phyloP scores from a whole-genome alignment of 176 grass and related monocot genomes.

The Miscanthus lutarioriparius region DNA sequence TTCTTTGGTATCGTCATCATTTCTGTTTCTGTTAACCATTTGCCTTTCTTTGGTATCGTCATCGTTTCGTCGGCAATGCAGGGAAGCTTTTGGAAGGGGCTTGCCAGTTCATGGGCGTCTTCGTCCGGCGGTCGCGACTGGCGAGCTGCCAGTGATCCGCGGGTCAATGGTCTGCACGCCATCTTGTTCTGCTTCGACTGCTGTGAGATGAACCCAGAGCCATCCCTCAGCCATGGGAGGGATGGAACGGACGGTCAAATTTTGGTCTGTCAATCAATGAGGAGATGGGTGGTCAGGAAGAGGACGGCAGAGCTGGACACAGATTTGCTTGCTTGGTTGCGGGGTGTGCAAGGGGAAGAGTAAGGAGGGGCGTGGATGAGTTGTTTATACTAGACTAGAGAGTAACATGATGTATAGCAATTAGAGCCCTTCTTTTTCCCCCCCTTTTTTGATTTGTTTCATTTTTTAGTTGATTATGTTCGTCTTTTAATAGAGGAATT shows the following conservation, averaged over 20 bases:
- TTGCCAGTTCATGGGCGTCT: constrained; percentile 50
- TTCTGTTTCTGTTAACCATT: too few species aligned
- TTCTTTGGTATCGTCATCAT: too few species aligned
- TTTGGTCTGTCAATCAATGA: background rate
- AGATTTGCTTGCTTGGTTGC: too few species aligned
- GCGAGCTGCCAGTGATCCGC: constrained; percentile 53
- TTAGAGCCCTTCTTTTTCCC: background rate
- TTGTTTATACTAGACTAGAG: constrained; percentile 41
- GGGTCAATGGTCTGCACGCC: background rate
- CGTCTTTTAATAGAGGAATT: constrained; percentile 24
- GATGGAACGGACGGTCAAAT: background rate
- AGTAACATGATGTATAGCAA: constrained; percentile 43
- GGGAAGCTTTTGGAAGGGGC: constrained; percentile 74
- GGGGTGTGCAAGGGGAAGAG: background rate
- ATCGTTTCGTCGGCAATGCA: constrained; percentile 30
- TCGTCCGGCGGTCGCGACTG: constrained; percentile 39
- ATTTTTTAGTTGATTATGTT: constrained; percentile 41
- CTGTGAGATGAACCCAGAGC: too few species aligned
- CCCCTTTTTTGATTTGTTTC: constrained; percentile 9
- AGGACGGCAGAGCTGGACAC: background rate
- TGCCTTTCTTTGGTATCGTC: background rate
- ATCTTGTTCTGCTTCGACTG: background rate
- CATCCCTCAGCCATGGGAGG: too few species aligned
- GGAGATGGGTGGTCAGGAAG: background rate
- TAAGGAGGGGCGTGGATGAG: constrained; percentile 14